Percentiles rank a stretch among this genome's conserved stretches.
Conservation (phyloP, 2,329 filamentous ascomycete species). For the Colletotrichum limetticola region DNA sequence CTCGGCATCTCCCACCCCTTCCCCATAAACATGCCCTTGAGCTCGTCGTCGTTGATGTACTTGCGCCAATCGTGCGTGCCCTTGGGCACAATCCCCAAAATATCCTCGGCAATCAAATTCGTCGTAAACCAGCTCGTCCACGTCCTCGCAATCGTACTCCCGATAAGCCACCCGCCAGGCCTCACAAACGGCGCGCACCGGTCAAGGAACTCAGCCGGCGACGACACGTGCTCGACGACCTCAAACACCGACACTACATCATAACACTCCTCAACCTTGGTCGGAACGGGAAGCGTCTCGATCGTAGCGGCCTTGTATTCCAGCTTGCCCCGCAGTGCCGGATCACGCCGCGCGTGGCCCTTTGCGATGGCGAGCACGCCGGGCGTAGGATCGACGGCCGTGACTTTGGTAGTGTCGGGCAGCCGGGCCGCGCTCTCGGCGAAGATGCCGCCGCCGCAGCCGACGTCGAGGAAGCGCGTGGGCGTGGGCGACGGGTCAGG, state of each 20-base stretch:
- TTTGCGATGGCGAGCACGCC: constrained; percentile 80
- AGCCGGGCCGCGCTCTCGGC: constrained; percentile 85
- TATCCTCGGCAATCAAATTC: constrained; percentile 89
- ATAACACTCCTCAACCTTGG: constrained; percentile 59
- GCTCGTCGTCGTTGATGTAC: constrained; percentile 89
- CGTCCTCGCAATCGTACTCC: constrained; percentile 92
- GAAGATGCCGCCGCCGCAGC: constrained; percentile 96
- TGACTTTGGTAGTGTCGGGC: constrained; percentile 70
- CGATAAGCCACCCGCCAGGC: constrained; percentile 92
- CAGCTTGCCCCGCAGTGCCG: constrained; percentile 71
- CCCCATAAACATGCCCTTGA: constrained; percentile 66
- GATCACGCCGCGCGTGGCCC: constrained; percentile 80
- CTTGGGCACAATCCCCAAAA: constrained; percentile 86
- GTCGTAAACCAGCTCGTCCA: constrained; percentile 92
- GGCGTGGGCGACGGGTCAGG: constrained; percentile 51
- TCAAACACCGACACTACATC: constrained; percentile 92
- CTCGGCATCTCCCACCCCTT: constrained; percentile 69
- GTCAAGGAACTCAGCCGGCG: constrained; percentile 79
- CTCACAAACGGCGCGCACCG: constrained; percentile 79
- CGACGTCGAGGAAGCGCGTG: constrained; percentile 83
- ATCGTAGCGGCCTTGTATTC: constrained; percentile 81
- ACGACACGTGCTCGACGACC: constrained; percentile 91
- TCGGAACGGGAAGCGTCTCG: constrained; percentile 69
- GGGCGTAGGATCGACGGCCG: constrained; percentile 81
- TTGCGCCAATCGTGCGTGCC: constrained; percentile 98